Conservation (phyloP, 2,329 filamentous ascomycete genomes). For the Myriangium duriaei region DNA sequence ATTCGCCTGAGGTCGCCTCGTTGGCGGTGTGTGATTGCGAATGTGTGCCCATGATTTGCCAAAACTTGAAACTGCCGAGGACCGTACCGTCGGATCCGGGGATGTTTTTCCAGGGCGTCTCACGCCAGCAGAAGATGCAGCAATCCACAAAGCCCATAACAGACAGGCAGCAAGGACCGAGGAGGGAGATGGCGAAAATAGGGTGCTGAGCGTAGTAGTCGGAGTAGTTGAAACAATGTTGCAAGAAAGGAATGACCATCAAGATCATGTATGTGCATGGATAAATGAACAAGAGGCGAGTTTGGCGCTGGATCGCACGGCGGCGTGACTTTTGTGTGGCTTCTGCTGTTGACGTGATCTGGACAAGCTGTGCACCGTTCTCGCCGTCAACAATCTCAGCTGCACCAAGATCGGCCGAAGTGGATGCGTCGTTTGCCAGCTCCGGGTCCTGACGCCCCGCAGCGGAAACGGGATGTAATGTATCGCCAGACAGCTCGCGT, state of each 20-base stretch:
- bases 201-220: slow-evolving; percentile 38
- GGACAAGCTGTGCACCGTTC: slow-evolving; percentile 3
- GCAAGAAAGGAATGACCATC: slow-evolving; percentile 60
- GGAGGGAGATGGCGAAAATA: slow-evolving; percentile 44
- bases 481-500: background rate
- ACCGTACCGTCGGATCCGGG: slow-evolving; percentile 31
- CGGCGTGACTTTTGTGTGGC: slow-evolving; percentile 15
- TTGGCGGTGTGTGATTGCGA: background rate
- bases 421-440: slow-evolving; percentile 1
- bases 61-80: slow-evolving; percentile 26
- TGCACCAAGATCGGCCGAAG: slow-evolving; percentile 1
- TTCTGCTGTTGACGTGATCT: slow-evolving; percentile 9
- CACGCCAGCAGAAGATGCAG: slow-evolving; percentile 53
- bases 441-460: background rate
- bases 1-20: slow-evolving; percentile 4
- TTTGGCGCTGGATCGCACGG: slow-evolving; percentile 49
- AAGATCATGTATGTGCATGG: slow-evolving; percentile 58
- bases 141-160: slow-evolving; percentile 58
- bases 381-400: slow-evolving; percentile 1
- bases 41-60: slow-evolving; percentile 14
- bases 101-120: slow-evolving; percentile 57
- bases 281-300: slow-evolving; percentile 64
- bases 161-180: slow-evolving; percentile 46
- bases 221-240: slow-evolving; percentile 49
- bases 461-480: background rate